These are phyloP conservation scores for Ophidiomyces ophidiicola DNA, from an alignment of 2,329 filamentous ascomycete genomes.

Conservation along the genomic window DNA sequence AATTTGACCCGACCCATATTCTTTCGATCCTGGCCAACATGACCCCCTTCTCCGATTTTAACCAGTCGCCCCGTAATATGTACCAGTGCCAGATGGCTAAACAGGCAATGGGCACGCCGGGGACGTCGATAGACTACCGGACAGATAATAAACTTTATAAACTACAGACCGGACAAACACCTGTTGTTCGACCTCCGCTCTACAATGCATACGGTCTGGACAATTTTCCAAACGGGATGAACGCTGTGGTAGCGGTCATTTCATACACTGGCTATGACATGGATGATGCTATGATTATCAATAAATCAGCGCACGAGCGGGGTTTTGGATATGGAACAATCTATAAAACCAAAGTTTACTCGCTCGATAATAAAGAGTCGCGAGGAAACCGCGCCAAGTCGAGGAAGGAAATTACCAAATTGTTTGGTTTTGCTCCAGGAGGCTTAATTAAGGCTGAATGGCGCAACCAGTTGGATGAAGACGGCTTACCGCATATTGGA, in stretches of 20 bases:
- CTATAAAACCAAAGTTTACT: constrained; percentile 92
- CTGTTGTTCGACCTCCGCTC: constrained; percentile 77
- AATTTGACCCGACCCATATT: constrained; percentile 90
- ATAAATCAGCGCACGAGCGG: constrained; percentile 91
- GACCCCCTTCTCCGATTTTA: constrained; percentile 97
- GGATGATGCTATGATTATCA: constrained; percentile 99
- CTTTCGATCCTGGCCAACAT: constrained; percentile 96
- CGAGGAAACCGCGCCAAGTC: constrained; percentile 51
- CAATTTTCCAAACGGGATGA: constrained; percentile 94
- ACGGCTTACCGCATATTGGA: constrained; percentile 75
- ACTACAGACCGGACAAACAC: constrained; percentile 89
- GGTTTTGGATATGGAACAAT: constrained; percentile 93
- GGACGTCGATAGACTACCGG: constrained; percentile 68
- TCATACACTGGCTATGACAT: constrained; percentile 99
- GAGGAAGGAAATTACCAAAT: constrained; percentile 58
- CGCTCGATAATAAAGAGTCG: constrained; percentile 64
- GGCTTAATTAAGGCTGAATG: constrained; percentile 58
- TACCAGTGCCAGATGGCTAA: constrained; percentile 99
- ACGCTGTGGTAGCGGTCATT: constrained; percentile 92
- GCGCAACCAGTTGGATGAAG: constrained; percentile 65
- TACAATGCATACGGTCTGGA: constrained; percentile 95
- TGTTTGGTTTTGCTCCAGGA: constrained; percentile 82
- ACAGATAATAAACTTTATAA: constrained; percentile 97
- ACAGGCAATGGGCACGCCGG: constrained; percentile 96
- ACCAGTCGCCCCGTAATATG: constrained; percentile 98